Percentiles rank a stretch among this genome's conserved stretches.
Conservation (phyloP, 2,329 filamentous ascomycete species). For the Acrodontium crateriforme region DNA sequence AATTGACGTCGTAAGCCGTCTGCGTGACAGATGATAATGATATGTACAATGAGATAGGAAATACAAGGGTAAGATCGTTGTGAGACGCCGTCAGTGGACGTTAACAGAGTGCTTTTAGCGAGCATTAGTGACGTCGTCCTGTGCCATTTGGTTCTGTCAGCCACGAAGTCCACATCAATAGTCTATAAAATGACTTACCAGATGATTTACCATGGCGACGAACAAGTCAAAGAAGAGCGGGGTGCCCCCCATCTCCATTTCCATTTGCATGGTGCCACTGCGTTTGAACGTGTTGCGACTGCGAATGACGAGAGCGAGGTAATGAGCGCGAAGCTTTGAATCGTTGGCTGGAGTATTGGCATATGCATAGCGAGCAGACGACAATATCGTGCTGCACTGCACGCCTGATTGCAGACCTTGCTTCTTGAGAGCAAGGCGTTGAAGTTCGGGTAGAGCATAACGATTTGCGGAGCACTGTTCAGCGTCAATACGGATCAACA, state of each 20-base stretch:
- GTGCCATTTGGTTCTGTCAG: slow-evolving; percentile 1
- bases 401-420: slow-evolving; percentile 79
- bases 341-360: slow-evolving; percentile 78
- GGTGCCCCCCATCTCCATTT: slow-evolving; percentile 79
- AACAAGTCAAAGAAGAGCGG: slow-evolving; percentile 81
- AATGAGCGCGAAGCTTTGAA: slow-evolving; percentile 82
- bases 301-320: slow-evolving; percentile 82
- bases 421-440: slow-evolving; percentile 72
- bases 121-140: slow-evolving; percentile 16
- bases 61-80: too few species aligned
- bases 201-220: slow-evolving; percentile 83
- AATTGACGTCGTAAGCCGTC: too few species aligned
- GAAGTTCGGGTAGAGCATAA: slow-evolving; percentile 72
- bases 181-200: slow-evolving; percentile 43
- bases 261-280: slow-evolving; percentile 87
- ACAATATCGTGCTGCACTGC: slow-evolving; percentile 69
- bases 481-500: slow-evolving; percentile 3
- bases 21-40: too few species aligned
- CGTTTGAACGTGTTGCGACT: slow-evolving; percentile 80
- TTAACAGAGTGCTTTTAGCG: slow-evolving; percentile 12
- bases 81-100: too few species aligned
- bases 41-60: too few species aligned
- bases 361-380: slow-evolving; percentile 82
- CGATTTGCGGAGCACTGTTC: slow-evolving; percentile 60
- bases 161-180: slow-evolving; percentile 1